Percentiles rank a stretch among this genome's conserved stretches.
Evolutionary conservation across 495 filamentous ascomycete species (phyloP).

Genomic region (Tuber microsphaerosporum): DNA sequence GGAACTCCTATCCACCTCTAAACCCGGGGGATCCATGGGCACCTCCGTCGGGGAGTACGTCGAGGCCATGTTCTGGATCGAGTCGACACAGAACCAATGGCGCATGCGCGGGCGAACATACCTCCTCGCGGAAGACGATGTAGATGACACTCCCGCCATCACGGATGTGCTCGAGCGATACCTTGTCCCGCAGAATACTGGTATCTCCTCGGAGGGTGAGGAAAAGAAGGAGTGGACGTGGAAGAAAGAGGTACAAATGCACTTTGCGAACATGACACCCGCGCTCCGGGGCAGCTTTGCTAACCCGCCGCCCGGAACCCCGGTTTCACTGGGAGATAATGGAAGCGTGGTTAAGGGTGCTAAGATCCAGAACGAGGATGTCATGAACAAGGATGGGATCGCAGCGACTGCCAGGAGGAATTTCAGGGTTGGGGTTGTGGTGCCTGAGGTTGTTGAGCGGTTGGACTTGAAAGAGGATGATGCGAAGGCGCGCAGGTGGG

Average conservation of each 20-base stretch:
- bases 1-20: slow-evolving; percentile 52
- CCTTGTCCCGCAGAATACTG: slow-evolving; percentile 8
- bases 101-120: slow-evolving; percentile 68
- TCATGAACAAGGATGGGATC: slow-evolving; percentile 52
- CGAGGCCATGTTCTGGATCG: slow-evolving; percentile 78
- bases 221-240: slow-evolving; percentile 54
- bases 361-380: slow-evolving; percentile 53
- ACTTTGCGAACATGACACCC: slow-evolving; percentile 81
- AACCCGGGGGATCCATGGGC: slow-evolving; percentile 13
- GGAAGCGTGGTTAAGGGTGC: slow-evolving; percentile 54
- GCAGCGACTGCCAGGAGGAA: slow-evolving; percentile 58
- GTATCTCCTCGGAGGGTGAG: slow-evolving; percentile 26
- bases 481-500: slow-evolving; percentile 57
- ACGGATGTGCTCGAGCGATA: slow-evolving; percentile 40
- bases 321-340: slow-evolving; percentile 48
- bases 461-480: slow-evolving; percentile 62
- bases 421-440: slow-evolving; percentile 78
- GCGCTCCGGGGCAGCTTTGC: slow-evolving; percentile 70
- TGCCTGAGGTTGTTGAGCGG: slow-evolving; percentile 71
- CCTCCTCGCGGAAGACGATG: slow-evolving; percentile 49
- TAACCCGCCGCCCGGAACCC: slow-evolving; percentile 66
- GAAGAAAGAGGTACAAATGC: slow-evolving; percentile 66
- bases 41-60: slow-evolving; percentile 60
- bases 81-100: slow-evolving; percentile 70
- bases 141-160: slow-evolving; percentile 16